phyloP scores from a whole-genome alignment of 257 asterid genomes.

The Fraxinus pennsylvanica region DNA sequence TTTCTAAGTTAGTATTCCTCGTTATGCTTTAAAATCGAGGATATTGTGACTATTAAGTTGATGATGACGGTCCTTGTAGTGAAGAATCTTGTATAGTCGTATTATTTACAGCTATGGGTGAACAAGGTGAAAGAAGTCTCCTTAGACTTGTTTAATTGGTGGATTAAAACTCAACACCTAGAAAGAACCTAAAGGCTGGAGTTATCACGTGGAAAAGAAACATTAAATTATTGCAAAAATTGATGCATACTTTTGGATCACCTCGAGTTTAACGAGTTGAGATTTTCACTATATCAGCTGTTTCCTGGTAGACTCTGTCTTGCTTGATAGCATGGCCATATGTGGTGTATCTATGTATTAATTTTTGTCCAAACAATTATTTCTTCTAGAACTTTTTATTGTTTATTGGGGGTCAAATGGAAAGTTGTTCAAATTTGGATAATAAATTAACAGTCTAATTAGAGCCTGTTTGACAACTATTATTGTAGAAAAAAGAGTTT shows the following conservation, averaged over 20 bases:
- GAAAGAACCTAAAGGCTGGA: neutral
- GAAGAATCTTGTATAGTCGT: neutral
- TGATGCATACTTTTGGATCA: neutral
- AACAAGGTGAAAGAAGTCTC: neutral
- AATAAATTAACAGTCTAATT: neutral
- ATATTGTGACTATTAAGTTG: conserved; percentile 11
- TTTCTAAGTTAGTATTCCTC: neutral
- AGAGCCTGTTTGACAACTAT: too few relatives aligned
- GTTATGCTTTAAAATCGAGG: neutral
- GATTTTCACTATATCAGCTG: neutral
- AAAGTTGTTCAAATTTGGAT: neutral
- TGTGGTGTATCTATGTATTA: neutral
- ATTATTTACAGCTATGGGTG: neutral
- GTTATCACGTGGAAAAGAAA: neutral
- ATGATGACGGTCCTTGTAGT: neutral
- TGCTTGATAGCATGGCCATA: neutral
- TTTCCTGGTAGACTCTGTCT: neutral
- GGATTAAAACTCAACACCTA: neutral
- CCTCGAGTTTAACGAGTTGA: neutral
- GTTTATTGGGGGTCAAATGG: neutral
- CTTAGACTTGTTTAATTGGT: neutral
- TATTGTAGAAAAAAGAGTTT: too few relatives aligned
- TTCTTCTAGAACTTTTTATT: neutral
- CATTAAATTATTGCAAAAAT: neutral
- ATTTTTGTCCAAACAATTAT: neutral